phyloP scores from a whole-genome alignment of 352 stramenopile genomes.

The Pythium graminicola region DNA sequence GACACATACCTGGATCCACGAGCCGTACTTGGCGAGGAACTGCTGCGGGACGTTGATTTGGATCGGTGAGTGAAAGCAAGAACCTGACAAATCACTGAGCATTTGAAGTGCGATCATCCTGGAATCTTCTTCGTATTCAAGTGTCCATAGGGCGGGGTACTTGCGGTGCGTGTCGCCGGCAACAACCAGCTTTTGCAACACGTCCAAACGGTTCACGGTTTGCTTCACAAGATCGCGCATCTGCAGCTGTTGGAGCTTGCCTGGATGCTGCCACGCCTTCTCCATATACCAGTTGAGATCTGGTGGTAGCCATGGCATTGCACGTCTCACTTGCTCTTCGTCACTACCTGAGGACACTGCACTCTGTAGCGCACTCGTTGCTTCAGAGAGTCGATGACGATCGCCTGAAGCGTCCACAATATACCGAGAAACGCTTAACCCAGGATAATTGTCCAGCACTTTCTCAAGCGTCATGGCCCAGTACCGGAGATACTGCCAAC shows the following conservation, averaged over 20 bases:
- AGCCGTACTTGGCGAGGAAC: constrained; percentile 16
- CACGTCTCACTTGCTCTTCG: constrained; percentile 1
- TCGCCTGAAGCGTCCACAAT: constrained; percentile 10
- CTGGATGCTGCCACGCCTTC: constrained; percentile 16
- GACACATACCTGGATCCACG: constrained; percentile 16
- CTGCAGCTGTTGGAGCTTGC: constrained; percentile 14
- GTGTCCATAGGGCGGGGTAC: constrained; percentile 24
- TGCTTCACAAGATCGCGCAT: constrained; percentile 18
- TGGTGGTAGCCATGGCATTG: constrained; percentile 19
- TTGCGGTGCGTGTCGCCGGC: constrained; percentile 3
- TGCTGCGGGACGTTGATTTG: constrained; percentile 7
- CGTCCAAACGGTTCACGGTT: constrained; percentile 3
- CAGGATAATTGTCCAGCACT: constrained; percentile 21
- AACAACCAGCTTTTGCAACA: constrained; percentile 16
- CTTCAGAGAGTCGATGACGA: neutral
- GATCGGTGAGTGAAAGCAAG: constrained; percentile 25
- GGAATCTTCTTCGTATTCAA: constrained; percentile 13
- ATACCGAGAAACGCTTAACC: constrained; percentile 17
- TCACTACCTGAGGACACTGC: constrained; percentile 4
- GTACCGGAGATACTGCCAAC: constrained; percentile 15
- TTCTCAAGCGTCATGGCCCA: constrained; percentile 17
- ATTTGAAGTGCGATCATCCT: constrained; percentile 14
- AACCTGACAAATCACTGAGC: constrained; percentile 24
- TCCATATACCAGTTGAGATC: constrained; percentile 23
- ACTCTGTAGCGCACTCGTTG: constrained; percentile 11